Evolutionary conservation across 1,284 basidiomycete genomes (phyloP).

Genomic region (Leccinum pachyderme): DNA sequence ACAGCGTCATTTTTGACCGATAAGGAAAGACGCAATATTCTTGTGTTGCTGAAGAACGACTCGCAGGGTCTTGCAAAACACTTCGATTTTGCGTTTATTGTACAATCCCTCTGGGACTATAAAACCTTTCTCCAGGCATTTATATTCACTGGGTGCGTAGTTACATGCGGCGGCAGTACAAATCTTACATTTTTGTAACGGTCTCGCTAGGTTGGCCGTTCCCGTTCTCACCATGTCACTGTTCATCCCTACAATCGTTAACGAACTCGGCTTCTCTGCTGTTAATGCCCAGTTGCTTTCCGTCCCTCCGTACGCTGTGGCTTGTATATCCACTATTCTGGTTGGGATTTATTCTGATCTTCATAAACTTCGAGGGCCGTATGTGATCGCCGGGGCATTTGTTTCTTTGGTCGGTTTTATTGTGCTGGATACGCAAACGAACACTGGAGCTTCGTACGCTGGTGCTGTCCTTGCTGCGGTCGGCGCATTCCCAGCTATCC

Average conservation of each 20-base stretch:
- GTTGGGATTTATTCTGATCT: constrained; percentile 45
- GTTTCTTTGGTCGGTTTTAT: constrained; percentile 47
- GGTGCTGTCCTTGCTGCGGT: constrained; percentile 52
- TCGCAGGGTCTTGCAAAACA: constrained; percentile 33
- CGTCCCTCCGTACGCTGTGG: constrained; percentile 49
- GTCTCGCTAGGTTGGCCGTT: constrained; percentile 39
- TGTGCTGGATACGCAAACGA: constrained; percentile 39
- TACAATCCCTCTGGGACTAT: constrained; percentile 43
- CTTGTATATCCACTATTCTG: constrained; percentile 42
- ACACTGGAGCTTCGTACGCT: constrained; percentile 42
- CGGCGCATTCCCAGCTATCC: constrained; percentile 56
- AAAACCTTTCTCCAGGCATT: constrained; percentile 44
- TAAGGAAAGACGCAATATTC: constrained; percentile 35
- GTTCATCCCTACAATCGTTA: constrained; percentile 58
- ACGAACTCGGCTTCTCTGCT: constrained; percentile 52
- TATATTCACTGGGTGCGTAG: constrained; percentile 44
- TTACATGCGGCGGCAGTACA: neutral
- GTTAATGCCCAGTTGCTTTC: constrained; percentile 58
- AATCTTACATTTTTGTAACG: constrained; percentile 9
- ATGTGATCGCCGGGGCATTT: constrained; percentile 38
- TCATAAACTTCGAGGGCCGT: constrained; percentile 42
- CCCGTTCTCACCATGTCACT: constrained; percentile 59
- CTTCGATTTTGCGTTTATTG: constrained; percentile 38
- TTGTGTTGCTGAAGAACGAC: constrained; percentile 41
- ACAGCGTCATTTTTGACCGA: constrained; percentile 46